Conservation (phyloP, 768 basidiomycete genomes). For the Tricholoma saponaceum region DNA sequence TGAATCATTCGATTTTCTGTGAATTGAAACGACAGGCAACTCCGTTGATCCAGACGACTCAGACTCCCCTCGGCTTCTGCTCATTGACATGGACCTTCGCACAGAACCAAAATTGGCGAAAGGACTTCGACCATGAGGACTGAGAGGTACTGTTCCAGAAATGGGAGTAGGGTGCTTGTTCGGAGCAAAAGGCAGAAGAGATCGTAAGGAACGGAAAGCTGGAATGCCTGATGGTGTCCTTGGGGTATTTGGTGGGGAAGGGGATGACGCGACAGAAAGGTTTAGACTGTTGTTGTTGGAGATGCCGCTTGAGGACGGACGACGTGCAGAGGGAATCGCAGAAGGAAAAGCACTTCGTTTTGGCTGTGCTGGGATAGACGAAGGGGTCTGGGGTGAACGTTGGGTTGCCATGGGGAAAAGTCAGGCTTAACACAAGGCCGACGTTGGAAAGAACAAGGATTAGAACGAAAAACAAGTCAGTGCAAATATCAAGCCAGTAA, state of each 20-base stretch:
- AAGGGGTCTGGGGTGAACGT: constrained; percentile 10
- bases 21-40: constrained; percentile 34
- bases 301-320: constrained; percentile 21
- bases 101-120: constrained; percentile 48
- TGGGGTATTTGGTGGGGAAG: constrained; percentile 4
- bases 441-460: too few species aligned
- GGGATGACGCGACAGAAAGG: constrained; percentile 2
- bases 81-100: constrained; percentile 51
- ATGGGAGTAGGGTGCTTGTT: constrained; percentile 32
- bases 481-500: too few species aligned
- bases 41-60: constrained; percentile 22
- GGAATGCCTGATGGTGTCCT: constrained; percentile 11
- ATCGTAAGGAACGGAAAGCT: constrained; percentile 57
- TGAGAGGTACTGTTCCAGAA: constrained; percentile 20
- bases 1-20: constrained; percentile 14
- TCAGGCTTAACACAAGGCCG: not conserved
- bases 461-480: too few species aligned
- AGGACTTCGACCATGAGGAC: constrained; percentile 24
- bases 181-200: constrained; percentile 63
- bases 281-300: not conserved
- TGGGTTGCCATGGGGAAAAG: constrained; percentile 13
- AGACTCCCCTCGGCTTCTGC: constrained; percentile 37
- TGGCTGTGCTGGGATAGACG: constrained; percentile 18
- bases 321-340: constrained; percentile 22
- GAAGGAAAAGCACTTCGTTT: constrained; percentile 26